Base-by-base conservation (phyloP, 2,329 filamentous ascomycete genomes). In the Trichoderma aggressivum region DNA sequence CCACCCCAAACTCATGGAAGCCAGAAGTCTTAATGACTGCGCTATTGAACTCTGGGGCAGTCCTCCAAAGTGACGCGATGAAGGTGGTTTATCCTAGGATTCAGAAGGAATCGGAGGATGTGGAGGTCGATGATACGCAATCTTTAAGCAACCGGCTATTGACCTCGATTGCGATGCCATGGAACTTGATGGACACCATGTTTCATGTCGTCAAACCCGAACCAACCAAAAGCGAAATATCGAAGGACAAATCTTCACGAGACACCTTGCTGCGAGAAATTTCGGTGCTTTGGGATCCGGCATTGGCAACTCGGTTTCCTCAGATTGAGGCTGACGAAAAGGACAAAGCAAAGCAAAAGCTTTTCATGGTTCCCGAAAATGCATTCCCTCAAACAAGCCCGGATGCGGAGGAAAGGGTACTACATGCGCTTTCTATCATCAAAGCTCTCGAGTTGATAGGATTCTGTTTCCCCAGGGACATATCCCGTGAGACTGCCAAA, bases 401-500 rank as follows among this genome's bases (percentile, higher is more conserved):
- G 0, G 47, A 21, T 5, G n/a, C 66, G 0, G 66, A 53, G 10
- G 66, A 61, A 1, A 60, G 24, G 30, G 66, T 69, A 1, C 21
- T 60, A 2, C 66, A 60, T 61, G 66, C 66, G 11, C 66, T 69
- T 11, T 69, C 66, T 21, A 50, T 69, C 21, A 69, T 69, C 36
- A 69, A 61, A 53, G 66, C 55, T 53, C 66, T 69, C 3, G 66
- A 69, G 30, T 7, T 69, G 21, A 43, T 69, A n/a, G 66, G 66
- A 11, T 60, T 69, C 26, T 36, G 30, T 6, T 70, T 71, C 32
- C 70, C 70, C 7, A 30, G 18, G n/a, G 70, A 71, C 3, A 58
- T 71, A n/a, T 70, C 36, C 6, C 58, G 32, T 12, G 70, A 71
- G 39, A 70, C 70, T 5, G 70, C 70, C 5, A 62, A 55, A 55